Conservation (phyloP, 75 land plant species). For the Cunninghamia lanceolata region DNA sequence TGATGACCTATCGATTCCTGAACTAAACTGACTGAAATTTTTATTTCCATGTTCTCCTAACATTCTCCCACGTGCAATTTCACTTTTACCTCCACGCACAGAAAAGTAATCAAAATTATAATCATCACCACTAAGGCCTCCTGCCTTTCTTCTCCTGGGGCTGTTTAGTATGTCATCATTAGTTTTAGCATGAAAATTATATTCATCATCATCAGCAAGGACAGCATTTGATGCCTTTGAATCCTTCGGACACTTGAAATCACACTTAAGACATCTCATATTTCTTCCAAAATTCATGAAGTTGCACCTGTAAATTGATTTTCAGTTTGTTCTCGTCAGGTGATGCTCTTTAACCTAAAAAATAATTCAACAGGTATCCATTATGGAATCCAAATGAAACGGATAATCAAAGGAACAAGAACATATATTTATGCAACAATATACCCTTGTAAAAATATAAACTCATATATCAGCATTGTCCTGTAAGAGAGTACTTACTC, state of each 20-base stretch:
- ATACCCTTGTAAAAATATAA: background rate
- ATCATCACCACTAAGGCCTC: background rate
- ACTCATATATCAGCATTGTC: background rate
- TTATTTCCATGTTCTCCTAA: background rate
- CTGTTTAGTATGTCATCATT: background rate
- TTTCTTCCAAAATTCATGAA: slow-evolving; percentile 69
- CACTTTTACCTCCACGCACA: slow-evolving; percentile 10
- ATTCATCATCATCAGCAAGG: background rate
- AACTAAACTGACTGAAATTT: background rate
- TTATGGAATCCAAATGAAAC: slow-evolving; percentile 4
- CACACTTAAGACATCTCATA: slow-evolving; percentile 57
- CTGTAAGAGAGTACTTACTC: slow-evolving; percentile 14
- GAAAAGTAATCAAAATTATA: slow-evolving; percentile 5
- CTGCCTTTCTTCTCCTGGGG: background rate
- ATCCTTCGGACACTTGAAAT: slow-evolving; percentile 18
- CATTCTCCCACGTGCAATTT: background rate
- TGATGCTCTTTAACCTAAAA: background rate
- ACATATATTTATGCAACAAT: slow-evolving; percentile 10
- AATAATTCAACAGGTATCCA: background rate
- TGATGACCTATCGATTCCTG: background rate
- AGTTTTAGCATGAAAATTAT: background rate
- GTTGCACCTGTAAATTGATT: slow-evolving; percentile 52
- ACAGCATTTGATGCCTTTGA: background rate
- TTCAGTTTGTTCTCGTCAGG: background rate
- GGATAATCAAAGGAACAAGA: background rate